Base-by-base conservation (phyloP, 768 basidiomycete species). In the Stropharia rugosoannulata region DNA sequence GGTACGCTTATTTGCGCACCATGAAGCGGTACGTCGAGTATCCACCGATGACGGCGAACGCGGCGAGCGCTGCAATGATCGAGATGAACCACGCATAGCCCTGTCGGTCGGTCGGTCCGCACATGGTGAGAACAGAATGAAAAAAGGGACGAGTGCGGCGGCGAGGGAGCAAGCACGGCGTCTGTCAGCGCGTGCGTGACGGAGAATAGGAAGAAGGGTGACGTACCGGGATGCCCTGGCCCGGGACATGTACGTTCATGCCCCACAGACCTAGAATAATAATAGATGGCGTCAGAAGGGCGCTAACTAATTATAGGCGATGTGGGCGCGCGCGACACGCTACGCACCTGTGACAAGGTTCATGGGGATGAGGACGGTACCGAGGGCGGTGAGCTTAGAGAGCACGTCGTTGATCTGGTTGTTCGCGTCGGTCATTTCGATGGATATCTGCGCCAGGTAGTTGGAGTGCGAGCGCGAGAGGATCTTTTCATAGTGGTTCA, bases 401-500 rank as follows among this genome's bases (percentile, higher is more conserved):
- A 98, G 84, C 2, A 99, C 97, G 67, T 98, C 95, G 73, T 99
- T 99, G 76, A 98, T 99, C 76, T 98, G 95, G 71, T 99, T 99
- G 75, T 99, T 99, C 40, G 97, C 97, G 65, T 98, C 95, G 36
- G 94, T 96, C 96, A 98, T 99, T 77, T 98, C 97, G 73, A 99
- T 98, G 41, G 95, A 97, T 63, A 99, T 99, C 66, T 98, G 97
- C 1, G 97, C 97, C 49, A 99, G 87, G 74, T 99, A 99, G 69
- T 99, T 99, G 37, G 95, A 98, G 72, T 99, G 97, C 39, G 96
- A 98, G 39, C 97, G 88, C 4, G 96, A 98, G 8, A 99, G 80
- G 66, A 99, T 98, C 79, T 98, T 99, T 70, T 99, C 97, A 77
- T 98, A 99, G 73, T 98, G 97, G 69, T 98, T 99, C 80, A 99